phyloP scores from a whole-genome alignment of 352 stramenopile species.

The Nothophytophthora sp. region DNA sequence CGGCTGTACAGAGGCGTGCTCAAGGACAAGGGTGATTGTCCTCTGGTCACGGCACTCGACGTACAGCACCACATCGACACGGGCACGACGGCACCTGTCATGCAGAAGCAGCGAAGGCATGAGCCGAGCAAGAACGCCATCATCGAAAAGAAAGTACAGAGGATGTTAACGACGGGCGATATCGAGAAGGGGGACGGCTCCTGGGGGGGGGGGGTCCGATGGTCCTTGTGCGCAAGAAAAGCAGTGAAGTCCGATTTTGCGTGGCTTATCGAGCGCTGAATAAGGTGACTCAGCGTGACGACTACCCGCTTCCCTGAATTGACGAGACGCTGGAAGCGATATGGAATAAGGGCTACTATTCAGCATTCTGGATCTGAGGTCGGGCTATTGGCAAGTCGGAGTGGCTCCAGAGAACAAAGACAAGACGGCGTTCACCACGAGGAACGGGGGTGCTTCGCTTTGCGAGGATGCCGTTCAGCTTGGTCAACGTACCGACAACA shows the following conservation, averaged over 20 bases:
- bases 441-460: no score
- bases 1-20: constrained; percentile 5
- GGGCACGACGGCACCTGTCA: constrained; percentile 2
- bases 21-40: constrained; percentile 5
- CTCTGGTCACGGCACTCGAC: constrained; percentile 4
- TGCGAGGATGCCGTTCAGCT: no score
- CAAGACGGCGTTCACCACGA: no score
- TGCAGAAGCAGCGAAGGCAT: constrained; percentile 3
- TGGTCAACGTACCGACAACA: no score
- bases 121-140: constrained; percentile 4
- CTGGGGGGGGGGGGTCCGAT: constrained; percentile 19
- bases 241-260: constrained; percentile 15
- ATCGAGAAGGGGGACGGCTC: constrained; percentile 11
- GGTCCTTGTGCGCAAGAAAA: constrained; percentile 19
- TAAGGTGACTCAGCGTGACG: constrained; percentile 11
- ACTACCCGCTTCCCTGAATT: no score
- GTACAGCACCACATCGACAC: constrained; percentile 24
- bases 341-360: no score
- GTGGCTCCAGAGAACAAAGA: constrained; percentile 4
- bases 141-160: constrained; percentile 5
- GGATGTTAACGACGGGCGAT: constrained; percentile 9
- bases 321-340: no score
- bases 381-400: constrained; percentile 13
- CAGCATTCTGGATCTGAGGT: no score
- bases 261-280: constrained; percentile 16